Conservation (phyloP, 2,329 filamentous ascomycete genomes). For the Pseudogymnoascus sp. region DNA sequence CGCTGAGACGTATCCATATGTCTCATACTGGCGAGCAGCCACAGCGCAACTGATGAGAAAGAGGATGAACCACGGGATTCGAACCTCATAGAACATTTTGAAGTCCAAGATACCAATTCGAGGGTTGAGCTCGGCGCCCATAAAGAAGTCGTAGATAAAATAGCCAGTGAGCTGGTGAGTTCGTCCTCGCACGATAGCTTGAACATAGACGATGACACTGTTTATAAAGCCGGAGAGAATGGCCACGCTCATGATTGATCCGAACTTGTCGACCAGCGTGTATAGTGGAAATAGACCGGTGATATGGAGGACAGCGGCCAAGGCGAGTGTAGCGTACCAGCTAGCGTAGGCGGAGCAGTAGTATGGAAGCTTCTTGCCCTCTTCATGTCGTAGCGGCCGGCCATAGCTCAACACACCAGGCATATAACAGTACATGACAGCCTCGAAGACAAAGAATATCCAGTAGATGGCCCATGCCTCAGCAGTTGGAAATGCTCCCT, state of each 20-base stretch:
- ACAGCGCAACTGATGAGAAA: constrained; percentile 70
- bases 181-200: constrained; percentile 69
- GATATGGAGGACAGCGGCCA: constrained; percentile 67
- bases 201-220: constrained; percentile 76
- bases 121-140: constrained; percentile 81
- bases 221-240: constrained; percentile 86
- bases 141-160: constrained; percentile 81
- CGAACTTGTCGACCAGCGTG: constrained; percentile 91
- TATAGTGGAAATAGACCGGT: constrained; percentile 82
- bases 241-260: constrained; percentile 83
- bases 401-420: constrained; percentile 84
- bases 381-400: constrained; percentile 75
- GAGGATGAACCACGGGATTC: constrained; percentile 86
- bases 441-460: constrained; percentile 83
- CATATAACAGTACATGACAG: constrained; percentile 70
- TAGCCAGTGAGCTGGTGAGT: constrained; percentile 88
- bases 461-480: constrained; percentile 93
- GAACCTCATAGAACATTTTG: constrained; percentile 94
- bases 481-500: constrained; percentile 72
- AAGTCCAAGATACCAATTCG: constrained; percentile 76
- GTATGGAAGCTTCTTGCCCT: constrained; percentile 81
- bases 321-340: constrained; percentile 75
- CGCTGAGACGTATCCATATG: constrained; percentile 77
- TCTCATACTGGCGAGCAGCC: constrained; percentile 74
- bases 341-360: constrained; percentile 87